These are phyloP conservation scores for Pythium rhizo-oryzae DNA, from an alignment of 352 stramenopile genomes.

Conservation along the genomic window DNA sequence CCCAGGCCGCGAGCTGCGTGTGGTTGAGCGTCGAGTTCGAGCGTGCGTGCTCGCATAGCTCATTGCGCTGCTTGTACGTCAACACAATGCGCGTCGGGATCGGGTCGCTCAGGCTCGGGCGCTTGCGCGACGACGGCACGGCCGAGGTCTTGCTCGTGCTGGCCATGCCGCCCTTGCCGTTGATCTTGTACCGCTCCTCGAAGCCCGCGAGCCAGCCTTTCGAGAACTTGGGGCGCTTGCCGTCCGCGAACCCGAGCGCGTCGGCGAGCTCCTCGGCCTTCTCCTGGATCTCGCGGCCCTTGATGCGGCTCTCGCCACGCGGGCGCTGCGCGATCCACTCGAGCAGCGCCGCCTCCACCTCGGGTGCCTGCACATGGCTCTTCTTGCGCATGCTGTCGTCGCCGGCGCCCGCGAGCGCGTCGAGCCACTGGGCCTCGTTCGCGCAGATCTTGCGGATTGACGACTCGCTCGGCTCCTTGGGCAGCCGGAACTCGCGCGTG, in stretches of 20 bases:
- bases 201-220: slow-evolving; percentile 33
- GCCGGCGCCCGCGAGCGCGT: slow-evolving; percentile 9
- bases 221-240: slow-evolving; percentile 30
- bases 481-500: slow-evolving; percentile 21
- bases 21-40: slow-evolving; percentile 26
- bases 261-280: slow-evolving; percentile 28
- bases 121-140: slow-evolving; percentile 17
- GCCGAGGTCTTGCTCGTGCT: slow-evolving; percentile 15
- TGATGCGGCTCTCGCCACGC: slow-evolving; percentile 7
- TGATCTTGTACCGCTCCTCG: slow-evolving; percentile 30
- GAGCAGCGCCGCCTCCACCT: slow-evolving; percentile 26
- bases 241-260: slow-evolving; percentile 2
- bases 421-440: slow-evolving; percentile 23
- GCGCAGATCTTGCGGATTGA: slow-evolving; percentile 22
- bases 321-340: slow-evolving; percentile 25
- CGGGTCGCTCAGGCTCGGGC: slow-evolving; percentile 31
- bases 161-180: slow-evolving; percentile 1
- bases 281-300: slow-evolving; percentile 25
- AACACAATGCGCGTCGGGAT: slow-evolving; percentile 31
- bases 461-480: slow-evolving; percentile 25
- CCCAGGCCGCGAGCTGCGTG: slow-evolving; percentile 24
- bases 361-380: slow-evolving; percentile 16
- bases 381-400: slow-evolving; percentile 20
- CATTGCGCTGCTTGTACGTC: slow-evolving; percentile 30
- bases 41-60: slow-evolving; percentile 24